Percentiles rank a stretch among this genome's conserved stretches.
Conservation (phyloP, 2,329 filamentous ascomycete genomes). For the Fusarium decemcellulare region DNA sequence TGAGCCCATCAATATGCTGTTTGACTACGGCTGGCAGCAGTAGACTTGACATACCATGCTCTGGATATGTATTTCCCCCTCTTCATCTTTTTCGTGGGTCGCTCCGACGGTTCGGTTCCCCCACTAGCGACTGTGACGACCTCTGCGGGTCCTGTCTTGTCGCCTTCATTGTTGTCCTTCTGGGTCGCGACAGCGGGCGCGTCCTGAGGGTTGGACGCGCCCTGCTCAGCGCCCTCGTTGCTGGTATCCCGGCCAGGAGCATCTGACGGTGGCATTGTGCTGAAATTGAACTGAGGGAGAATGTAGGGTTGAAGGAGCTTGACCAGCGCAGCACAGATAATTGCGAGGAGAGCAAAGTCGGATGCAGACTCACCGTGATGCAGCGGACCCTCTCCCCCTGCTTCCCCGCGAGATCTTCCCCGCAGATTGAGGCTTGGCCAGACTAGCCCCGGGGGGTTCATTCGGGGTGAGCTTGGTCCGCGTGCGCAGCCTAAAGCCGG, state of each 20-base stretch:
- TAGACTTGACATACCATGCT: constrained; percentile 23
- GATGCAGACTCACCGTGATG: neutral
- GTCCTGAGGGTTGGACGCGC: neutral
- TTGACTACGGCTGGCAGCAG: neutral
- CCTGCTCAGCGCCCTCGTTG: neutral
- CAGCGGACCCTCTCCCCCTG: neutral
- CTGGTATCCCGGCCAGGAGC: neutral
- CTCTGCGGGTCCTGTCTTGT: neutral
- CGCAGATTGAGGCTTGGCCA: constrained; percentile 1
- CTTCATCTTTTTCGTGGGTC: constrained; percentile 34
- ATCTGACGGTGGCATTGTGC: constrained; percentile 6
- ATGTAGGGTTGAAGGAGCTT: neutral
- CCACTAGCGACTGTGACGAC: neutral
- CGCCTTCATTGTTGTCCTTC: neutral
- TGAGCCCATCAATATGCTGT: neutral
- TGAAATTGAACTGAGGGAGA: neutral
- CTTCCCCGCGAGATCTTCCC: constrained; percentile 16
- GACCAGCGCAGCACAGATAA: neutral
- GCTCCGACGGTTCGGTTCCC: constrained; percentile 1
- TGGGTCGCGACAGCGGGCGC: neutral
- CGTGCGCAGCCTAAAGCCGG: neutral
- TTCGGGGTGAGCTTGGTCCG: neutral
- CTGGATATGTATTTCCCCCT: constrained; percentile 39
- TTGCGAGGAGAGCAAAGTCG: neutral
- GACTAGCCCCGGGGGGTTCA: neutral